These are phyloP conservation scores for Russula dissimulans DNA, from an alignment of 768 basidiomycete species.

Conservation along the genomic window DNA sequence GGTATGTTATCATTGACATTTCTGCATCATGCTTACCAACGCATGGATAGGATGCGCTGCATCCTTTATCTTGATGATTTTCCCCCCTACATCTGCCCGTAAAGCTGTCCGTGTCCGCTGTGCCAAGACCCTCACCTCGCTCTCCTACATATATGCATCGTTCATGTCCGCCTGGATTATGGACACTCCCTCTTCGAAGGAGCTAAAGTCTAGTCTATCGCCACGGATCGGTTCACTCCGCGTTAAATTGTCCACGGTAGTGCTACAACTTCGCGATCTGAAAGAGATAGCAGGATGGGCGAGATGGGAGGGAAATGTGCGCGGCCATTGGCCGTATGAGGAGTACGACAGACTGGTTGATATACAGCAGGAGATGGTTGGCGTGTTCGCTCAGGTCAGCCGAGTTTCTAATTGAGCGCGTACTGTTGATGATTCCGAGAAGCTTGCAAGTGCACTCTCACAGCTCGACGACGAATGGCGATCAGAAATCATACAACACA, in stretches of 20 bases:
- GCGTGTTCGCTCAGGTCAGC: conserved; percentile 31
- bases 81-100: conserved; percentile 43
- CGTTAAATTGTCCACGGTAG: conserved; percentile 25
- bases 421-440: neutral
- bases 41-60: conserved; percentile 33
- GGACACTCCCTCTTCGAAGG: conserved; percentile 15
- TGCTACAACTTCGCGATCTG: conserved; percentile 29
- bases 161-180: conserved; percentile 37
- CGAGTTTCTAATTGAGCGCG: neutral
- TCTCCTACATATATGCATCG: conserved; percentile 36
- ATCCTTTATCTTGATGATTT: conserved; percentile 44
- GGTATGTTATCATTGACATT: conserved; percentile 26
- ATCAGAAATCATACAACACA: conserved; percentile 32
- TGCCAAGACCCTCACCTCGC: conserved; percentile 32
- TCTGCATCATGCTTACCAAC: conserved; percentile 11
- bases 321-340: conserved; percentile 44
- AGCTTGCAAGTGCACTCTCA: conserved; percentile 35
- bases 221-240: conserved; percentile 26
- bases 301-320: conserved; percentile 39
- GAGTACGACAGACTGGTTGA: conserved; percentile 37
- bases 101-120: conserved; percentile 38
- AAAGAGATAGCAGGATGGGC: conserved; percentile 30
- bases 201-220: conserved; percentile 3
- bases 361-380: conserved; percentile 35
- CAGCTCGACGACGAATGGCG: conserved; percentile 37